Base-by-base conservation (phyloP, 371 early-diverging fungal genomes). In the Mortierella sp. region DNA sequence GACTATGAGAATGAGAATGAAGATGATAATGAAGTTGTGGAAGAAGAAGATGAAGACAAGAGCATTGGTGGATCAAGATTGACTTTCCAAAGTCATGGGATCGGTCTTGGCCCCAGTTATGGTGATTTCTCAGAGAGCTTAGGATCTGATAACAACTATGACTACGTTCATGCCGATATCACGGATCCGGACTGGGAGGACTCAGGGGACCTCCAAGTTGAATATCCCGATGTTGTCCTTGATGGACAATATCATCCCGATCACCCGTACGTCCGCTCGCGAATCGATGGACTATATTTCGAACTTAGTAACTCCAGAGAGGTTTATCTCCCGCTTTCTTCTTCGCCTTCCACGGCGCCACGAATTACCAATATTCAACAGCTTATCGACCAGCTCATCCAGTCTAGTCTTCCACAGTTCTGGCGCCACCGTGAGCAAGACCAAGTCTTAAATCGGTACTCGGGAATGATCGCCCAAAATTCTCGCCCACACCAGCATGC, bases 381-480 rank as follows among this genome's bases (percentile, higher is more conserved):
- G n/a, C 53, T 70, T 7, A 51, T 70, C 22, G 55, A 75, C 26
- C 55, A 47, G 19, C 70, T 75, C 17, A 54, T 75, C 17, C 66
- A 45, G 34, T 23, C 40, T 0, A 55, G 53, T 26, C 59, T 75
- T n/a, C 75, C 75, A 0, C 61, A 66, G 15, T 70, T 75, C 62
- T 70, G 69, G 66, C 34, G 40, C 2, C 15, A 54, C 49, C 75
- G 75, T 1, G 57, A 45, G 9, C 55, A 28, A 19, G 37, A 64
- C 47, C 40, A 29, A n/a, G 23, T 3, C 1, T 28, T 64, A 23
- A 68, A 54, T 31, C 13, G 19, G 9, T n/a, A n/a, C 13, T 54
- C 28, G 3, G 29, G 51, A 43, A 28, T n/a, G 15, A 4, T 6
- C 10, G 13, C 35, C 34, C 19, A 42, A 1, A 75, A 75, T 26